Base-by-base conservation (phyloP, 2,329 filamentous ascomycete genomes). In the Stromatinia cepivora region DNA sequence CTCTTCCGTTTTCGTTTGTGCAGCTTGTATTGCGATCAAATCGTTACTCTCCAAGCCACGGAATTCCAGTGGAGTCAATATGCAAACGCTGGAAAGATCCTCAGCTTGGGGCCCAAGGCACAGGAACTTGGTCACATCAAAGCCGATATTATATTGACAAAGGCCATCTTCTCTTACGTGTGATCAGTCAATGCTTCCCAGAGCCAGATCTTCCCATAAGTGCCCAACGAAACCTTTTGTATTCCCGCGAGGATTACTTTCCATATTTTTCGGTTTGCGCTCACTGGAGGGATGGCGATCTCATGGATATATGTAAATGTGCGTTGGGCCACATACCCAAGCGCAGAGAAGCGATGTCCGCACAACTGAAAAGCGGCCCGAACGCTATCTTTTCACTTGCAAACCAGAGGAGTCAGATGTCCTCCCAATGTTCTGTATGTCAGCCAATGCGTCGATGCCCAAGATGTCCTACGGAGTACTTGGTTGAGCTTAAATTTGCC, bases 241-340 rank as follows among this genome's bases (percentile, higher is more conserved):
- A 86, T 78, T 86, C 83, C 42, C 82, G 85, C 69, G 84, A 86
- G 65, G 86, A 89, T 73, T 89, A 87, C 77, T 84, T 81, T 66
- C 87, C 87, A 0, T 89, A 85, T 76, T 89, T 89, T 78, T 87
- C 85, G 15, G 84, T 83, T 0, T 90, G 87, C 73, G 82, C 85
- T 1, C 87, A 90, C 76, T 90, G 87, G 87, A 81, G 83, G 25
- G 85, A 89, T 71, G 87, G 87, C 25, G 81, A 87, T 48, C 79
- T 90, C 22, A 88, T 87, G 81, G 81, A 84, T 22, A 79, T 86
- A 46, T 87, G 85, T 73, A 89, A 89, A 78, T 90, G 87, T 75
- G 86, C 86, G 4, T 79, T 89, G 15, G 79, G 79, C 15, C 87
- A 89, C 72, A 83, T 89, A 46, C 86, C 86, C 0, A 77, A 80